These are phyloP conservation scores for Kwoniella sp. DNA, from an alignment of 768 basidiomycete genomes.

Conservation along the genomic window DNA sequence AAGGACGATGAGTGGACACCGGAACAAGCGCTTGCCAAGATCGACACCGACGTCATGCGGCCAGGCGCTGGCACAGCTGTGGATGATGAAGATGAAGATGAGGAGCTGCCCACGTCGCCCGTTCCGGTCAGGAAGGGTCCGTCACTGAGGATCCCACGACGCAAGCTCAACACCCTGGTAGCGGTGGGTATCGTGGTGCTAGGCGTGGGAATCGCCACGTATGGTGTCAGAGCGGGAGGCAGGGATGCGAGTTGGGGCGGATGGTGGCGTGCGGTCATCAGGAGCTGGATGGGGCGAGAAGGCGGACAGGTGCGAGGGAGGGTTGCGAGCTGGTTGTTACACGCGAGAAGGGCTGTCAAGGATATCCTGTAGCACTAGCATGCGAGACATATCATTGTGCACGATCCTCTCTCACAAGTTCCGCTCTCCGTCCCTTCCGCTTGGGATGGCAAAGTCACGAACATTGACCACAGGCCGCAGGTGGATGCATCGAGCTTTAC, in stretches of 20 bases:
- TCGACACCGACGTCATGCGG: conserved; percentile 26
- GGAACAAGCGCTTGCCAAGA: conserved; percentile 7
- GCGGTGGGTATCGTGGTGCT: conserved; percentile 27
- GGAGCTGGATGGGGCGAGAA: conserved; percentile 11
- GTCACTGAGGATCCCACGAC: conserved; percentile 9
- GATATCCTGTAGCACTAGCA: not conserved
- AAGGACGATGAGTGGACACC: conserved; percentile 14
- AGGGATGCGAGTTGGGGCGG: conserved; percentile 18
- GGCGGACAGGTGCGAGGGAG: not conserved
- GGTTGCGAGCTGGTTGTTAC: not conserved
- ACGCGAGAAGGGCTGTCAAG: not conserved
- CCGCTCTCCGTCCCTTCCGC: no score
- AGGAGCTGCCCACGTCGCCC: not conserved
- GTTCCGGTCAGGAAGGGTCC: conserved; percentile 4
- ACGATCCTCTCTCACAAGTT: no score
- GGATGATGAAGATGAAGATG: conserved; percentile 28
- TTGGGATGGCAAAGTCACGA: no score
- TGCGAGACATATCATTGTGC: no score
- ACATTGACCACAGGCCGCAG: no score
- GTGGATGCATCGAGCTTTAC: no score
- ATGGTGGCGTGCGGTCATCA: conserved; percentile 32
- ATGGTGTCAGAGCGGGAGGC: conserved; percentile 22
- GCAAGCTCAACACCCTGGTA: conserved; percentile 21
- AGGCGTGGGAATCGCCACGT: conserved; percentile 32
- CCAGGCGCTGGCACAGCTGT: conserved; percentile 15